Conservation (phyloP, 805 yeast genomes). For the Hanseniaspora taiwanica region DNA sequence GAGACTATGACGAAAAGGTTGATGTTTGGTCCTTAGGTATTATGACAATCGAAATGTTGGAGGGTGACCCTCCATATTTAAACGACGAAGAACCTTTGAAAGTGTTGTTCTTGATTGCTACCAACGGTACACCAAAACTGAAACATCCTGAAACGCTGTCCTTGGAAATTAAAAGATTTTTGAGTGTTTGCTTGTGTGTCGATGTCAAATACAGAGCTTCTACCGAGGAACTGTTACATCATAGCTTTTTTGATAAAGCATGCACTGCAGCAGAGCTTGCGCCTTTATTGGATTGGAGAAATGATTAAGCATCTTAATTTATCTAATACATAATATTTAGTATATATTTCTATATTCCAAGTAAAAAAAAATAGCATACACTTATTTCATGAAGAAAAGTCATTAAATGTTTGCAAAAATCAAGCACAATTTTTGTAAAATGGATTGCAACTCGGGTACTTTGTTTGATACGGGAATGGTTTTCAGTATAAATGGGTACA, state of each 20-base stretch:
- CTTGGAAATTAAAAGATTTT: conserved; percentile 66
- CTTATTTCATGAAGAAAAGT: too few relatives aligned
- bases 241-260: conserved; percentile 53
- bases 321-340: neutral
- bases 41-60: conserved; percentile 97
- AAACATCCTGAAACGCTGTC: conserved; percentile 80
- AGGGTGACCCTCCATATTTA: conserved; percentile 96
- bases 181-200: conserved; percentile 85
- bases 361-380: too few relatives aligned
- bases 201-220: conserved; percentile 86
- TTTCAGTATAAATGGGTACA: conserved; percentile 20
- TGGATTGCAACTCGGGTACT: conserved; percentile 17
- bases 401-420: conserved; percentile 12
- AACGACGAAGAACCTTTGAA: conserved; percentile 84
- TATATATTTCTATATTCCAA: too few relatives aligned
- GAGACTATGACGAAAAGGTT: conserved; percentile 92
- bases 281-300: conserved; percentile 32
- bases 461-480: conserved; percentile 23
- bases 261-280: conserved; percentile 49
- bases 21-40: conserved; percentile 98
- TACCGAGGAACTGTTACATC: conserved; percentile 75
- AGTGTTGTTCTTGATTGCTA: conserved; percentile 87
- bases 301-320: conserved; percentile 18
- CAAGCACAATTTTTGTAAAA: conserved; percentile 17
- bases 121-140: conserved; percentile 92